Evolutionary conservation across 441 rosid genomes (phyloP).

Genomic region (Corymbia calophylla): DNA sequence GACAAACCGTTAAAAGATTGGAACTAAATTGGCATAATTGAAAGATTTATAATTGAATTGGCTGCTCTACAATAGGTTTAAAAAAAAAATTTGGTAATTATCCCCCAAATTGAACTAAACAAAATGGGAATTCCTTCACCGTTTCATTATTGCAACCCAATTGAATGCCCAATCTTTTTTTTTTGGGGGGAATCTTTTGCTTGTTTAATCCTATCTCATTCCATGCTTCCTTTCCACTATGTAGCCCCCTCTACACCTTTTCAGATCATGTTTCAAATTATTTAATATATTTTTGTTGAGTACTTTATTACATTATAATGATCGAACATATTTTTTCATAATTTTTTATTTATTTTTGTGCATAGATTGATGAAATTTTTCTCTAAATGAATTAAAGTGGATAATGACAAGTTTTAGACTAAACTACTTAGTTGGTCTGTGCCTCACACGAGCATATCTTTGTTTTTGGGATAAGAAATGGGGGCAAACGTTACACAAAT

Average conservation of each 20-base stretch:
- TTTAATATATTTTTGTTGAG: not conserved
- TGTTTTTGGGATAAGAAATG: not conserved
- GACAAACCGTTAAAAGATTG: too few relatives aligned
- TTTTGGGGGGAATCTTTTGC: too few relatives aligned
- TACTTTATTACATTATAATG: not conserved
- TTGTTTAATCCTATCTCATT: not conserved
- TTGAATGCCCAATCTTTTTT: too few relatives aligned
- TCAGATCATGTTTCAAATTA: not conserved
- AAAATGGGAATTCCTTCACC: not conserved
- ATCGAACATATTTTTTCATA: not conserved
- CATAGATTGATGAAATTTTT: not conserved
- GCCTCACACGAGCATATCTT: not conserved
- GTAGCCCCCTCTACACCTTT: not conserved
- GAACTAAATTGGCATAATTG: too few relatives aligned
- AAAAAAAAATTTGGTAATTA: too few relatives aligned
- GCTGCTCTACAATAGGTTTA: accelerated
- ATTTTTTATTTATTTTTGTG: not conserved
- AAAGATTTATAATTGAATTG: too few relatives aligned
- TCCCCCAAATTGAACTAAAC: not conserved
- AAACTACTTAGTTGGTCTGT: not conserved
- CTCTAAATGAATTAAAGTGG: not conserved
- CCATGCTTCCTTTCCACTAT: not conserved
- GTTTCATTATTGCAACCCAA: not conserved
- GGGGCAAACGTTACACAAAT: not conserved
- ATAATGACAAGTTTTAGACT: not conserved